Conservation (phyloP, 202 grass and related monocot species). For the Digitaria exilis region DNA sequence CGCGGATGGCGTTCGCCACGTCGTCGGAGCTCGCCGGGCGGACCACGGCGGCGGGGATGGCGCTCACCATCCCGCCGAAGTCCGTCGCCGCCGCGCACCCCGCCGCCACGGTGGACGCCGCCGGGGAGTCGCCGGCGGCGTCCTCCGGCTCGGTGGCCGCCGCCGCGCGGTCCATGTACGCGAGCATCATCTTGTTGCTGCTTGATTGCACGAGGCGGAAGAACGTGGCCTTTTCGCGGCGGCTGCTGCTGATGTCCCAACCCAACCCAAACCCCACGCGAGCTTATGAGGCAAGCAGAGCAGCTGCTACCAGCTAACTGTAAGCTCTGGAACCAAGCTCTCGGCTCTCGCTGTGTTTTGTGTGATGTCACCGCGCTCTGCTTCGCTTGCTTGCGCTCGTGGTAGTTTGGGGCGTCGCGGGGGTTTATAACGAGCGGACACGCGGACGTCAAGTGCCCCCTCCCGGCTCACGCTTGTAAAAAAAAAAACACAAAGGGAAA, state of each 20-base stretch:
- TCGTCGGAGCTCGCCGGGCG: constrained; percentile 61
- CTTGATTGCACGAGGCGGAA: background rate
- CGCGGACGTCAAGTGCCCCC: constrained; percentile 23
- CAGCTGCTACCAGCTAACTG: constrained; percentile 7
- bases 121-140: too few relatives aligned
- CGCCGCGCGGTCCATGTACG: constrained; percentile 67
- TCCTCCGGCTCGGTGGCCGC: constrained; percentile 46
- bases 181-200: constrained; percentile 65
- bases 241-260: background rate
- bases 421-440: constrained; percentile 53
- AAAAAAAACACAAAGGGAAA: background rate
- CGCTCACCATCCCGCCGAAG: constrained; percentile 66
- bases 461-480: constrained; percentile 40
- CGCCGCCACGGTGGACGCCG: constrained; percentile 12
- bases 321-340: too few relatives aligned
- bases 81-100: constrained; percentile 58
- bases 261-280: background rate
- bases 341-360: background rate
- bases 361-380: constrained; percentile 38
- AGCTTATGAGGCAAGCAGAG: constrained; percentile 12
- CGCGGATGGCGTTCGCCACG: constrained; percentile 54
- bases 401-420: constrained; percentile 25
- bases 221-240: background rate
- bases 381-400: constrained; percentile 15
- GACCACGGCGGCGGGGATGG: constrained; percentile 52